Evolutionary conservation across 768 basidiomycete genomes (phyloP), one percentile per base, ranked within the genome.

Genomic region (Russula compacta): DNA sequence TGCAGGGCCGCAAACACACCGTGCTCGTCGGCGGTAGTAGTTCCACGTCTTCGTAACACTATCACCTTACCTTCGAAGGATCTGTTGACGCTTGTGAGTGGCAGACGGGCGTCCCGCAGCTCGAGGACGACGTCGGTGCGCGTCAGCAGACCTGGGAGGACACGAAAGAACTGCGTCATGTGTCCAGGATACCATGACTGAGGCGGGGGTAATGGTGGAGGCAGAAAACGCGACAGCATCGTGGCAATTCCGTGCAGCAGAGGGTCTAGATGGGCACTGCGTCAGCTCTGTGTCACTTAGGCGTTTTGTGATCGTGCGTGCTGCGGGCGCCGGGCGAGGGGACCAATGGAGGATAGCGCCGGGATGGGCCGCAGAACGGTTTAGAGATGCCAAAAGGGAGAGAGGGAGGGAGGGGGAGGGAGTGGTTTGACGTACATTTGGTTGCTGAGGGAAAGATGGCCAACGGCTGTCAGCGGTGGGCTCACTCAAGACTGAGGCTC

Each of bases 171-270:
- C 68, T 85, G 83, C 73, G 84, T 86, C 94, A 97, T 98, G 74
- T 98, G 94, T 38, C 94, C 94, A 29, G 92, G 92, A 75, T 87
- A 95, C 93, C 93, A 97, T 79, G 93, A 94, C 54, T 87, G 87
- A 35, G 91, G 85, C 49, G 76, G 74, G 47, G 88, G 84, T 24
- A 93, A 79, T 58, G 74, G 73, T 58, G 80, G 78, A 61, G 76
- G 73, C 39, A 72, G 71, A 51, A 79, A 66, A 66, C 66, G 66
- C 49, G 69, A 68, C 62, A 76, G 65, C 75, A 74, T 75, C 61
- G 63, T 55, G 51, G 59, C 48, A 39, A 39, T 17, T 55, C 40
- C 47, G 56, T 53, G 46, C 24, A 10, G 38, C 19, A 15, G 33
- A 29, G 42, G 56, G 56, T 58, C 56, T 56, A 46, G 55, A 62